Conservation (phyloP, 2,329 filamentous ascomycete species). For the Escovopsis sp. region DNA sequence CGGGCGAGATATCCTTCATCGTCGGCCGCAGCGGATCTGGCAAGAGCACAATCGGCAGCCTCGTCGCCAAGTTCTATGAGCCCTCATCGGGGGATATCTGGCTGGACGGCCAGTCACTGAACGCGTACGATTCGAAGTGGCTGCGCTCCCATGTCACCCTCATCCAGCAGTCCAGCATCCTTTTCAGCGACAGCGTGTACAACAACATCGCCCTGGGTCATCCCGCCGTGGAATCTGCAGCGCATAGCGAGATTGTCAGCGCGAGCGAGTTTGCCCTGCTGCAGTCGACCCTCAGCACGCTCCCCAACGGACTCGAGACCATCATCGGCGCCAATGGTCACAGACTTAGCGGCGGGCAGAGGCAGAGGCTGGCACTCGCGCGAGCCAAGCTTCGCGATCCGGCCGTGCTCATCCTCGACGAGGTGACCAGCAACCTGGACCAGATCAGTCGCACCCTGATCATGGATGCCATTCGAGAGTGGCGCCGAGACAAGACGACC, state of each 20-base stretch:
- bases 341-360: slow-evolving; percentile 70
- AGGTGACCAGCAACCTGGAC: slow-evolving; percentile 76
- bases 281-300: slow-evolving; percentile 45
- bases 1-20: slow-evolving; percentile 62
- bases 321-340: slow-evolving; percentile 53
- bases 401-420: slow-evolving; percentile 71
- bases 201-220: slow-evolving; percentile 66
- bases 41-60: slow-evolving; percentile 74
- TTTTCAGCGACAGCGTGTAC: slow-evolving; percentile 70
- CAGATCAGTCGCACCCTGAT: slow-evolving; percentile 50
- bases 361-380: slow-evolving; percentile 66
- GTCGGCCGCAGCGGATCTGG: slow-evolving; percentile 81
- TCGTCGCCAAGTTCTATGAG: slow-evolving; percentile 65
- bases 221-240: slow-evolving; percentile 29
- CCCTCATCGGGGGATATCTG: slow-evolving; percentile 48
- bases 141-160: slow-evolving; percentile 63
- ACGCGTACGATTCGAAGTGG: slow-evolving; percentile 53
- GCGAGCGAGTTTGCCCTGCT: slow-evolving; percentile 56
- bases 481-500: slow-evolving; percentile 71
- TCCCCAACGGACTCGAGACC: slow-evolving; percentile 60
- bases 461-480: slow-evolving; percentile 59
- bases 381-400: slow-evolving; percentile 63
- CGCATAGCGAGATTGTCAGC: slow-evolving; percentile 37
- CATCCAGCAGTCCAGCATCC: slow-evolving; percentile 64
- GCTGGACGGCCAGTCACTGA: slow-evolving; percentile 49